Evolutionary conservation across 306 rosid species (phyloP).

Genomic region (Casuarina glauca): DNA sequence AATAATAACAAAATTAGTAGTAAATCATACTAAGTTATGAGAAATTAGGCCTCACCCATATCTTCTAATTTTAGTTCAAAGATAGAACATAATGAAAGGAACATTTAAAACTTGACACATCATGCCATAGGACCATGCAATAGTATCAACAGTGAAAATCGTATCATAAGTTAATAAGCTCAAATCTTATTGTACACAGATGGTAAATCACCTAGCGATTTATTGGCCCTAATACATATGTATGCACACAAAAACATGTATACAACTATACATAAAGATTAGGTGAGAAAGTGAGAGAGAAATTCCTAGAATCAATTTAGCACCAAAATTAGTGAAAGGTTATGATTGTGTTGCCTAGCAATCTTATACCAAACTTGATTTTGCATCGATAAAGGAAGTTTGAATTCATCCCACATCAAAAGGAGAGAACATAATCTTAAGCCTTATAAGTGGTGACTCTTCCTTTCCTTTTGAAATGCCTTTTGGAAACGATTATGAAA

Average conservation of each 20-base stretch:
- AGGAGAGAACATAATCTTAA: too few species aligned
- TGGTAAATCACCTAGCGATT: not conserved
- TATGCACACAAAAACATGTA: too few species aligned
- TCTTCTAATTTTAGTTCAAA: not conserved
- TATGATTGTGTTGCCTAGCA: not conserved
- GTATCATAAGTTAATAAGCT: not conserved
- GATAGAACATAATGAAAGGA: too few species aligned
- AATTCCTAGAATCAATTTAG: slow-evolving; percentile 5
- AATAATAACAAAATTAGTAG: too few species aligned
- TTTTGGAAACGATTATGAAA: too few species aligned
- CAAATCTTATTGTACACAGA: not conserved
- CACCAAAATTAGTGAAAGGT: slow-evolving; percentile 3
- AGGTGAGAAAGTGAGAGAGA: too few species aligned
- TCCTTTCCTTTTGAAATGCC: too few species aligned
- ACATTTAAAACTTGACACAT: not conserved
- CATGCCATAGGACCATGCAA: slow-evolving; percentile 3
- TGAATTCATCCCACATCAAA: too few species aligned
- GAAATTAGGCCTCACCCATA: not conserved
- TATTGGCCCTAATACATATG: not conserved
- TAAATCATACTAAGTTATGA: too few species aligned
- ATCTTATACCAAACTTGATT: not conserved
- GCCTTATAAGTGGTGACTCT: too few species aligned
- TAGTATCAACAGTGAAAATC: not conserved
- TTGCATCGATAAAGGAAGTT: too few species aligned
- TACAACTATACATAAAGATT: too few species aligned